These are phyloP conservation scores for Phialophora macrospora DNA, from an alignment of 2,329 filamentous ascomycete genomes.

Conservation along the genomic window DNA sequence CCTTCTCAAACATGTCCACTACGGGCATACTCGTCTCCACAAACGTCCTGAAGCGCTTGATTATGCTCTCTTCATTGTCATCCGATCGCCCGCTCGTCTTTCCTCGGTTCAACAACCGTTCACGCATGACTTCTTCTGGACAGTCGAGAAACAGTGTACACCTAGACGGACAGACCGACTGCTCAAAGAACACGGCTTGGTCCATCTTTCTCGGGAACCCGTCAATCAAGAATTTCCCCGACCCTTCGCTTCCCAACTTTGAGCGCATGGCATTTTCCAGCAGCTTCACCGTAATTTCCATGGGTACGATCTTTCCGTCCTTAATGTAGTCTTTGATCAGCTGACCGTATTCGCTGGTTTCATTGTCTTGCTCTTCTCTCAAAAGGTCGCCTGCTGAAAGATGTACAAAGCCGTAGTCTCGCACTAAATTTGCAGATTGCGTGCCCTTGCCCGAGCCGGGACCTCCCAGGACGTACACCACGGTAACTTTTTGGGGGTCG, in stretches of 20 bases:
- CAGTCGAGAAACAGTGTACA: slow-evolving; percentile 95
- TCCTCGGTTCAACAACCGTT: slow-evolving; percentile 80
- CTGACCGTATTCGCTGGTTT: slow-evolving; percentile 84
- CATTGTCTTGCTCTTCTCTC: slow-evolving; percentile 87
- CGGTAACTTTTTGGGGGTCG: slow-evolving; percentile 76
- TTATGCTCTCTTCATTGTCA: slow-evolving; percentile 93
- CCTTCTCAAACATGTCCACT: slow-evolving; percentile 77
- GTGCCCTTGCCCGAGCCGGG: slow-evolving; percentile 97
- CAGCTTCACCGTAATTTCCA: slow-evolving; percentile 94
- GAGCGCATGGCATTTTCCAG: slow-evolving; percentile 91
- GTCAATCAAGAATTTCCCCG: slow-evolving; percentile 75
- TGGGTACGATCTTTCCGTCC: slow-evolving; percentile 94
- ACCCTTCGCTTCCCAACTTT: slow-evolving; percentile 61
- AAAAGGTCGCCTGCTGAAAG: slow-evolving; percentile 92
- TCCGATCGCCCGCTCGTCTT: slow-evolving; percentile 90
- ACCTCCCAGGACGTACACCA: slow-evolving; percentile 94
- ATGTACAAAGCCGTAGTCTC: slow-evolving; percentile 88
- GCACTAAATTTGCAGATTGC: slow-evolving; percentile 86
- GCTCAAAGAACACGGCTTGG: slow-evolving; percentile 92
- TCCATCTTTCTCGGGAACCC: slow-evolving; percentile 97
- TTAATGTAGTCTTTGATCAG: slow-evolving; percentile 94
- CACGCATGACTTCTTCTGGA: slow-evolving; percentile 85
- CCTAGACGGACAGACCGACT: slow-evolving; percentile 78
- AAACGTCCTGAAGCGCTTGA: slow-evolving; percentile 94
- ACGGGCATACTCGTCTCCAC: slow-evolving; percentile 98